Percentiles rank a stretch among this genome's conserved stretches.
Conservation (phyloP, 768 basidiomycete species). For the Wakefieldia striispora region DNA sequence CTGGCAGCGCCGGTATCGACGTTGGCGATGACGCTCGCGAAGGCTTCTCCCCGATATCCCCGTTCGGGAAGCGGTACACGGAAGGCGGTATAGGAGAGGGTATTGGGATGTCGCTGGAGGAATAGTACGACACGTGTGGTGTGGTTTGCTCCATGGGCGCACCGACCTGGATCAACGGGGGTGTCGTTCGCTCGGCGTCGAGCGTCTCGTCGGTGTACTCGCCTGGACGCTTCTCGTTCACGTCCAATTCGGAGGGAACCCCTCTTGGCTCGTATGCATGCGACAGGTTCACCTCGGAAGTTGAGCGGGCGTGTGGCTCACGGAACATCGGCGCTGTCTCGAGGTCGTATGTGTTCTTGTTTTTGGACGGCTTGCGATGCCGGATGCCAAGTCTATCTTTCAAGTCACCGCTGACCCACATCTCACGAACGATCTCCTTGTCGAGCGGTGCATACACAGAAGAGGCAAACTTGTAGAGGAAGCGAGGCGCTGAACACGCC, state of each 20-base stretch:
- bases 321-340: slow-evolving; percentile 75
- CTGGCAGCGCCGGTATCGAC: slow-evolving; percentile 6
- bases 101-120: slow-evolving; percentile 46
- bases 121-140: slow-evolving; percentile 58
- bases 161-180: slow-evolving; percentile 12
- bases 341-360: slow-evolving; percentile 34
- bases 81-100: slow-evolving; percentile 60
- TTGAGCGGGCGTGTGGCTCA: slow-evolving; percentile 59
- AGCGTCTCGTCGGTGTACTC: slow-evolving; percentile 1
- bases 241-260: slow-evolving; percentile 26
- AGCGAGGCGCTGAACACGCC: slow-evolving; percentile 65
- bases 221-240: slow-evolving; percentile 10
- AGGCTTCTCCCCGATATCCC: slow-evolving; percentile 42
- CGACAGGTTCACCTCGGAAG: slow-evolving; percentile 53
- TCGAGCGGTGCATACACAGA: slow-evolving; percentile 78
- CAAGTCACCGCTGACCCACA: slow-evolving; percentile 81
- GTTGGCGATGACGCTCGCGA: slow-evolving; percentile 4
- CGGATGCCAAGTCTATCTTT: slow-evolving; percentile 77
- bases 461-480: slow-evolving; percentile 69
- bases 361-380: slow-evolving; percentile 56
- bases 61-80: slow-evolving; percentile 44
- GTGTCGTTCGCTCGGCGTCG: background rate
- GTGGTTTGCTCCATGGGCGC: slow-evolving; percentile 22
- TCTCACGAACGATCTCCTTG: slow-evolving; percentile 89
- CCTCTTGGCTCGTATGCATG: slow-evolving; percentile 48